These are phyloP conservation scores for Volvariella volvacea DNA, from an alignment of 1,284 basidiomycete species.

Conservation along the genomic window DNA sequence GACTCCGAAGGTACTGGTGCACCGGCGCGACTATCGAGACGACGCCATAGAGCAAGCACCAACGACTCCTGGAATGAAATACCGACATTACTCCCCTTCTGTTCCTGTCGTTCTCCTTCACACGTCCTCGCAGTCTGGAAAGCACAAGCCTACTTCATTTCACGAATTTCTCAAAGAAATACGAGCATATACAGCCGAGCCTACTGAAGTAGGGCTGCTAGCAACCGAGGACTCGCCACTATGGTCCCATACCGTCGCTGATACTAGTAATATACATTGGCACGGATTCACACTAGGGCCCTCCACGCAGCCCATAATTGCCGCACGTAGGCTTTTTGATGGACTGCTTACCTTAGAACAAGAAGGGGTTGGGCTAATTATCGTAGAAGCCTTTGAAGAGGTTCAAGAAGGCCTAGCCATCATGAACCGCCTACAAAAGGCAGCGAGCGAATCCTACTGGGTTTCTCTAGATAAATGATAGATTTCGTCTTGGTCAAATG, in stretches of 20 bases:
- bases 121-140: slow-evolving; percentile 38
- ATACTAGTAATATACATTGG: slow-evolving; percentile 40
- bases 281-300: slow-evolving; percentile 57
- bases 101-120: slow-evolving; percentile 77
- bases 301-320: slow-evolving; percentile 51
- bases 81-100: slow-evolving; percentile 91
- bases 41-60: slow-evolving; percentile 65
- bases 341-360: slow-evolving; percentile 80
- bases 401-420: slow-evolving; percentile 86
- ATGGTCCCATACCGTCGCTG: slow-evolving; percentile 29
- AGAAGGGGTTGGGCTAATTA: slow-evolving; percentile 73
- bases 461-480: slow-evolving; percentile 20
- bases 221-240: slow-evolving; percentile 60
- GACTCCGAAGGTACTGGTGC: slow-evolving; percentile 60
- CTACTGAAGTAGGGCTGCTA: slow-evolving; percentile 54
- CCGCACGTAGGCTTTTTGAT: slow-evolving; percentile 83
- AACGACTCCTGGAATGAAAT: slow-evolving; percentile 99
- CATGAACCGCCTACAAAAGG: slow-evolving; percentile 97
- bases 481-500: too few relatives aligned
- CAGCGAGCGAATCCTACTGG: slow-evolving; percentile 65
- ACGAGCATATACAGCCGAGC: slow-evolving; percentile 12
- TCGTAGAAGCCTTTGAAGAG: slow-evolving; percentile 85
- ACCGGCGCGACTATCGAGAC: slow-evolving; percentile 68
- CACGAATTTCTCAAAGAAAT: slow-evolving; percentile 36
- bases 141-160: slow-evolving; percentile 20